phyloP scores from a whole-genome alignment of 140 eudicot species.

The Bidens hawaiensis region DNA sequence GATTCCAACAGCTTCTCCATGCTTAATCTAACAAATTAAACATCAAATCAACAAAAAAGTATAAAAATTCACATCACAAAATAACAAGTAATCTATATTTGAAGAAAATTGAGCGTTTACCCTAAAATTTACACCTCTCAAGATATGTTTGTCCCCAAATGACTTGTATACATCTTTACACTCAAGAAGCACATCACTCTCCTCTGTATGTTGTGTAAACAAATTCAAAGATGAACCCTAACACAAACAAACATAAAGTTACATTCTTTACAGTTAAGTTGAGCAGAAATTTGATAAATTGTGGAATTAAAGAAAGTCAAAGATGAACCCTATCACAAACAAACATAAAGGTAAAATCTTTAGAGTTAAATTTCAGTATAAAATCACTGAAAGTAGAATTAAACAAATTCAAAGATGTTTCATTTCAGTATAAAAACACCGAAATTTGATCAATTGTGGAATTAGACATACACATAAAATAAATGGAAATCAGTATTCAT shows the following conservation, averaged over 20 bases:
- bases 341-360: too few relatives aligned
- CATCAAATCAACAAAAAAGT: not conserved
- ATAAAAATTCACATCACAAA: not conserved
- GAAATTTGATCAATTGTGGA: not conserved
- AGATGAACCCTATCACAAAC: too few relatives aligned
- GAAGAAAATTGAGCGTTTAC: conserved; percentile 24
- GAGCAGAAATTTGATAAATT: not conserved
- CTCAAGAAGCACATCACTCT: conserved; percentile 83
- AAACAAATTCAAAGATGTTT: too few relatives aligned
- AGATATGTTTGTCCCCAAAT: conserved; percentile 88
- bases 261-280: not conserved
- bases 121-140: conserved; percentile 93
- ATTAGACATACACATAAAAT: not conserved
- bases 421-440: not conserved
- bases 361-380: too few relatives aligned
- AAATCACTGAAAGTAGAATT: too few relatives aligned
- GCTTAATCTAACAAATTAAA: conserved; percentile 54
- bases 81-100: not conserved
- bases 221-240: conserved; percentile 48
- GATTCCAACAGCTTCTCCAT: conserved; percentile 97
- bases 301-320: not conserved
- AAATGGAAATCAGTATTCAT: conserved; percentile 17
- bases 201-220: conserved; percentile 41
- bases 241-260: conserved; percentile 15
- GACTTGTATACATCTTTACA: conserved; percentile 93